Evolutionary conservation across 176 grass and related monocot species (phyloP).

Genomic region (Chrysopogon serrulatus): DNA sequence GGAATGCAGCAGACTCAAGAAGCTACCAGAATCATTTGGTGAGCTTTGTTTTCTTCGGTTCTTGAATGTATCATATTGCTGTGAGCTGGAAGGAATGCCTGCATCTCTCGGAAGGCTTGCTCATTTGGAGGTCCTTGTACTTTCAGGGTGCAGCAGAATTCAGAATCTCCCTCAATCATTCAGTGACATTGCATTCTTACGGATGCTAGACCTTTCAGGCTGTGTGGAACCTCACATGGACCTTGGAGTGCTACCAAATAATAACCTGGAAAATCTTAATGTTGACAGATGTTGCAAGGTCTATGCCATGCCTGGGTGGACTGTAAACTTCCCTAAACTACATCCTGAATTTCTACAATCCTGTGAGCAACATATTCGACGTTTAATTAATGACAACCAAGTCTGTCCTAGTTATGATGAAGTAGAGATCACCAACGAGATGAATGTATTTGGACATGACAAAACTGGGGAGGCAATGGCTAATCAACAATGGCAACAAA

Average conservation of each 20-base stretch:
- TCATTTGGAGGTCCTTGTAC: background rate
- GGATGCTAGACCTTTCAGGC: background rate
- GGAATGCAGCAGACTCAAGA: background rate
- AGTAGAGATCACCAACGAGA: background rate
- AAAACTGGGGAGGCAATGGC: background rate
- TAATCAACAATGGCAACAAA: background rate
- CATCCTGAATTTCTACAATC: background rate
- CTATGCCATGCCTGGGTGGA: background rate
- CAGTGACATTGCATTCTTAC: background rate
- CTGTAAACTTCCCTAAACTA: background rate
- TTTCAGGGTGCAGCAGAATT: background rate
- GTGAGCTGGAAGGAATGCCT: background rate
- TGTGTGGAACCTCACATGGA: background rate
- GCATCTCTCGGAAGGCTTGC: background rate
- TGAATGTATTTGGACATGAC: background rate
- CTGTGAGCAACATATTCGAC: background rate
- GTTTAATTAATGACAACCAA: background rate
- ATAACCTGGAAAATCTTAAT: background rate
- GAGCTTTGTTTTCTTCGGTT: background rate
- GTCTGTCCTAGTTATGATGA: background rate
- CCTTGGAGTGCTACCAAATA: background rate
- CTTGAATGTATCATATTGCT: conserved; percentile 13
- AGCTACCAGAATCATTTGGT: conserved; percentile 19
- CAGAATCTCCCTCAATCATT: background rate
- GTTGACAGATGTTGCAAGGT: background rate